phyloP scores from a whole-genome alignment of 139 green algal genomes.

The Penium margaritaceum region DNA sequence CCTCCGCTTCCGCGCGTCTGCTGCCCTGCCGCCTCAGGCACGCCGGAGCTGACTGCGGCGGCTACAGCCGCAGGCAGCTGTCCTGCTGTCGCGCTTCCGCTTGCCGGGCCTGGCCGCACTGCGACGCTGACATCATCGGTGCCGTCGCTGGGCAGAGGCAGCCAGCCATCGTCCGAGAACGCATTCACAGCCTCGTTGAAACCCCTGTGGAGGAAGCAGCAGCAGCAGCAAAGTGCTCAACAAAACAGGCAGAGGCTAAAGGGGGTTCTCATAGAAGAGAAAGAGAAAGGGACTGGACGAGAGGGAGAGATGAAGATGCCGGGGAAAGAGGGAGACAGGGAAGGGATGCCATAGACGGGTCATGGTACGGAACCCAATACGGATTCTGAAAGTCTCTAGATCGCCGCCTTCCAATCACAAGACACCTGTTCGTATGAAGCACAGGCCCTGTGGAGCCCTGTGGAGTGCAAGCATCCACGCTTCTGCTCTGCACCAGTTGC shows the following conservation, averaged over 20 bases:
- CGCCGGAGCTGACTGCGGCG: not conserved
- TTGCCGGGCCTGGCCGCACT: not conserved
- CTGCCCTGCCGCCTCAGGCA: too few relatives aligned
- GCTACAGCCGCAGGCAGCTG: not conserved
- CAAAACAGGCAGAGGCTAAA: not conserved
- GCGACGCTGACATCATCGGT: slow-evolving; percentile 44
- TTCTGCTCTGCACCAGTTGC: too few relatives aligned
- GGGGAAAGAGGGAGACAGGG: not conserved
- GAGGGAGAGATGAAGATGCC: not conserved
- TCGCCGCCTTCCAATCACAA: too few relatives aligned
- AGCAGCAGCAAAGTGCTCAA: too few relatives aligned
- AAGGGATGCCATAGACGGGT: slow-evolving; percentile 9
- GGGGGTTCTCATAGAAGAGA: not conserved
- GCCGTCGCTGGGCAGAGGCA: slow-evolving; percentile 32
- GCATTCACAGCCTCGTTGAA: slow-evolving; percentile 46
- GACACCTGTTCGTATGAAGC: too few relatives aligned
- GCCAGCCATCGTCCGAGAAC: slow-evolving; percentile 38
- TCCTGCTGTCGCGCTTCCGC: not conserved
- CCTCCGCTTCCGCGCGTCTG: too few relatives aligned
- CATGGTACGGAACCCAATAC: too few relatives aligned
- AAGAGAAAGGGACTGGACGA: not conserved
- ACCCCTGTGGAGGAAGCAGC: slow-evolving; percentile 10
- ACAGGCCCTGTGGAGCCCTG: too few relatives aligned
- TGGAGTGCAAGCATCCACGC: too few relatives aligned
- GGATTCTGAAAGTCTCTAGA: too few relatives aligned